A percentile compares a stretch with the other conserved stretches of the same genome.
These are phyloP conservation scores for Apiospora arundinis DNA, from an alignment of 2,329 filamentous ascomycete genomes.

Conservation along the genomic window DNA sequence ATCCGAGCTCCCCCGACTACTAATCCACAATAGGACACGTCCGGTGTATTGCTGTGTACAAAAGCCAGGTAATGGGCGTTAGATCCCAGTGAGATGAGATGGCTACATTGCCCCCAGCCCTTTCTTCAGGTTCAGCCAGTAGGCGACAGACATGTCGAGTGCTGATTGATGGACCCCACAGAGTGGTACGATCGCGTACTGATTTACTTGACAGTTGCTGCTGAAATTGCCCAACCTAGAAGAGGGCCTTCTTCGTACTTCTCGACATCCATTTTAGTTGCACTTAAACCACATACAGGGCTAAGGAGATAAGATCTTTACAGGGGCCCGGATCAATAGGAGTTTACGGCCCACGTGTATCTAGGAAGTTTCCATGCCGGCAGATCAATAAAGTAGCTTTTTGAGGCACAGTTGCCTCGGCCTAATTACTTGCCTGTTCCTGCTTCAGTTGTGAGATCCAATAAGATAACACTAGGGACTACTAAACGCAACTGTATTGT, in stretches of 20 bases:
- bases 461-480: background rate
- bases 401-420: constrained; percentile 44
- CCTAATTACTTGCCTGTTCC: background rate
- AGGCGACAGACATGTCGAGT: background rate
- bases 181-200: constrained; percentile 18
- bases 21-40: constrained; percentile 1
- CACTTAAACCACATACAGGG: background rate
- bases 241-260: constrained; percentile 15
- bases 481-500: too few species aligned
- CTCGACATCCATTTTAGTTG: constrained; percentile 11
- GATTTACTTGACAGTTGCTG: constrained; percentile 19
- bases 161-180: background rate
- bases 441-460: background rate
- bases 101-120: constrained; percentile 6
- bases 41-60: background rate
- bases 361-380: constrained; percentile 33
- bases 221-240: constrained; percentile 9
- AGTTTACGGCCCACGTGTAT: constrained; percentile 34
- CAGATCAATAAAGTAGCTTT: constrained; percentile 45
- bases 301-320: background rate
- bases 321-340: background rate
- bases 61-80: constrained; percentile 18
- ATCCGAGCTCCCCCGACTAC: background rate
- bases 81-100: constrained; percentile 4
- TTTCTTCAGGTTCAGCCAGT: constrained; percentile 1